Percentiles rank a stretch among this genome's conserved stretches.
These are phyloP conservation scores for Colletotrichum lini DNA, from an alignment of 2,329 filamentous ascomycete genomes.

Conservation along the genomic window DNA sequence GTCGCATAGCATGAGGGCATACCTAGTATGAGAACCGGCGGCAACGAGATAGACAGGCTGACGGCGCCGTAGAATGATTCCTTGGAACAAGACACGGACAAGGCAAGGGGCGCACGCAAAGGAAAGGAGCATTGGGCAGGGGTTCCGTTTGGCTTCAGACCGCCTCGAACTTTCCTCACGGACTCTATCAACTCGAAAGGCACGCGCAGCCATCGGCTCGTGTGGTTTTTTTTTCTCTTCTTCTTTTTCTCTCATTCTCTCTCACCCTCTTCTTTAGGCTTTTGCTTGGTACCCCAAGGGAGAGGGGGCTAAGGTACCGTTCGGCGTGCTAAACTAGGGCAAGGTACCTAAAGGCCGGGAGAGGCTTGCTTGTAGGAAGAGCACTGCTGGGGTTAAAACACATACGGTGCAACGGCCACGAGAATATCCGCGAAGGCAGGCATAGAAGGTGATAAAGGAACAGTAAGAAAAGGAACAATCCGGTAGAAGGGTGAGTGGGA, in stretches of 20 bases:
- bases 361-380: slow-evolving; percentile 12
- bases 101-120: slow-evolving; percentile 20
- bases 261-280: too few species aligned
- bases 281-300: slow-evolving; percentile 6
- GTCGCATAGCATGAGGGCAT: slow-evolving; percentile 9
- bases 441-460: neutral
- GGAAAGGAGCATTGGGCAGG: slow-evolving; percentile 27
- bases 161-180: slow-evolving; percentile 39
- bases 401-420: neutral
- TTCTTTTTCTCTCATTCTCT: too few species aligned
- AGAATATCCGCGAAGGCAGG: slow-evolving; percentile 10
- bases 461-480: too few species aligned
- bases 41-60: slow-evolving; percentile 18
- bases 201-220: slow-evolving; percentile 13
- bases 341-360: slow-evolving; percentile 17
- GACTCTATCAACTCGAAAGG: slow-evolving; percentile 35
- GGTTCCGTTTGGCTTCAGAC: slow-evolving; percentile 39
- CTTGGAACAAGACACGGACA: slow-evolving; percentile 32
- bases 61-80: slow-evolving; percentile 24
- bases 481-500: neutral
- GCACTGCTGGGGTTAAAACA: slow-evolving; percentile 2
- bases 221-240: neutral
- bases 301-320: slow-evolving; percentile 29
- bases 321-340: slow-evolving; percentile 25
- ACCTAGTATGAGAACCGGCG: neutral